Evolutionary conservation across 1,284 basidiomycete species (phyloP).

Genomic region (Tylopilus orsonianus): DNA sequence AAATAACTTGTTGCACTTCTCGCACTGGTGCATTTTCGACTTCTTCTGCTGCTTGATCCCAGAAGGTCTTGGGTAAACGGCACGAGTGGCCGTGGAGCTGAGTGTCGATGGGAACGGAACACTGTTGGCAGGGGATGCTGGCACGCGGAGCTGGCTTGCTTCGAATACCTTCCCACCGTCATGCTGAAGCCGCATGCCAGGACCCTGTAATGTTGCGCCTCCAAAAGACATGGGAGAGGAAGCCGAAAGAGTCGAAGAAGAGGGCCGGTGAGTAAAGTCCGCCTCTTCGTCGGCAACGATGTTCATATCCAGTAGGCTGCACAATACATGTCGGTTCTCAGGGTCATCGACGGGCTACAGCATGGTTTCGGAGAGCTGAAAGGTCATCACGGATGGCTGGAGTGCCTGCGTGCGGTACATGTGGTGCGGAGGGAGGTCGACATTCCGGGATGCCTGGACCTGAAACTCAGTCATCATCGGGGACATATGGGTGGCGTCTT

Average conservation of each 20-base stretch:
- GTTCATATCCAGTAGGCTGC: conserved; percentile 18
- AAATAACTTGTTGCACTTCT: conserved; percentile 56
- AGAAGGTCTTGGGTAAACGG: conserved; percentile 12
- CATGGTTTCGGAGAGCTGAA: conserved; percentile 29
- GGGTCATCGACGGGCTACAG: conserved; percentile 32
- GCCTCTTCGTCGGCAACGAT: conserved; percentile 16
- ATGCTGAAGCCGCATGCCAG: conserved; percentile 29
- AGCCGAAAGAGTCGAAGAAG: conserved; percentile 5
- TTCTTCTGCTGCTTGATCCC: conserved; percentile 36
- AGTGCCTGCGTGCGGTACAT: conserved; percentile 16
- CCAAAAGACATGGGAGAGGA: conserved; percentile 5
- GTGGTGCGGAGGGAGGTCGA: conserved; percentile 8
- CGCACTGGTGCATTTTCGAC: conserved; percentile 53
- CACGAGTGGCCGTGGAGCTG: conserved; percentile 4
- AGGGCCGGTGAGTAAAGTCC: conserved; percentile 10
- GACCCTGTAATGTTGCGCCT: conserved; percentile 24
- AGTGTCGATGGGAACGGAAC: conserved; percentile 9
- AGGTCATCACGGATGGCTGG: conserved; percentile 33
- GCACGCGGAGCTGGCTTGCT: conserved; percentile 17
- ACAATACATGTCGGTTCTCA: conserved; percentile 26
- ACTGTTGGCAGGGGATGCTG: conserved; percentile 6
- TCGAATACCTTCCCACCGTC: conserved; percentile 9
- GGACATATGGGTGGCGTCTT: conserved; percentile 31
- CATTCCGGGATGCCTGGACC: conserved; percentile 19
- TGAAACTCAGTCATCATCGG: conserved; percentile 37